Evolutionary conservation across 129 eudicot species (phyloP).

Genomic region (Centaurea solstitialis): DNA sequence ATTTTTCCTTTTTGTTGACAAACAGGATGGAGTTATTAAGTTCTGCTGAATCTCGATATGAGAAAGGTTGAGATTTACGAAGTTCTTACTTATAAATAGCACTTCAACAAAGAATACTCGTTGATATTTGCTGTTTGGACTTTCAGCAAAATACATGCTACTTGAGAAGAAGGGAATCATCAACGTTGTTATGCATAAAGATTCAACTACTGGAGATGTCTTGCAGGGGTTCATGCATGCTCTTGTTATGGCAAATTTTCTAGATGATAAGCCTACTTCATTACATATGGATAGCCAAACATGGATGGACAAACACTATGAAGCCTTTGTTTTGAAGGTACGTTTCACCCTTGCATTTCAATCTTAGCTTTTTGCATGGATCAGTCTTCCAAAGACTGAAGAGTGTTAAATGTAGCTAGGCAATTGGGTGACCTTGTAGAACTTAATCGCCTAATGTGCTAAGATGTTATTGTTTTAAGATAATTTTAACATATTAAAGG

Average conservation of each 20-base stretch:
- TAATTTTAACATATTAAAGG: no score
- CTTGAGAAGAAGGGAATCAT: slow-evolving; percentile 56
- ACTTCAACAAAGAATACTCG: slow-evolving; percentile 3
- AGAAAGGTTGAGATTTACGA: slow-evolving; percentile 53
- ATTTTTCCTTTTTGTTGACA: slow-evolving; percentile 4
- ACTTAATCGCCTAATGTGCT: no score
- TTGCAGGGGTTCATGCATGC: slow-evolving; percentile 81
- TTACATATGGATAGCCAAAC: slow-evolving; percentile 59
- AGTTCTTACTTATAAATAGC: not conserved
- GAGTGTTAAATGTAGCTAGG: not conserved
- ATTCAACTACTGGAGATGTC: slow-evolving; percentile 69
- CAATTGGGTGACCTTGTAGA: not conserved
- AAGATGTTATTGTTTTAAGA: not conserved
- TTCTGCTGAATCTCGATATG: slow-evolving; percentile 66
- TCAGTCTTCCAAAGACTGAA: not conserved
- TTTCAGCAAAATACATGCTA: slow-evolving; percentile 69
- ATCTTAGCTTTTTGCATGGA: not conserved
- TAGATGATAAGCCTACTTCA: slow-evolving; percentile 36
- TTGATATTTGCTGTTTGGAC: slow-evolving; percentile 21
- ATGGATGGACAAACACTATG: slow-evolving; percentile 85
- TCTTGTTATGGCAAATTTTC: slow-evolving; percentile 76
- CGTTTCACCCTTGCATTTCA: not conserved
- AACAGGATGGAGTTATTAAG: slow-evolving; percentile 62
- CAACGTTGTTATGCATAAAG: slow-evolving; percentile 71
- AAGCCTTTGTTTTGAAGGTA: slow-evolving; percentile 69